Percentiles rank a stretch among this genome's conserved stretches.
Evolutionary conservation across 192 early-diverging fungal genomes (phyloP).

Genomic region (Coemansia sp.): DNA sequence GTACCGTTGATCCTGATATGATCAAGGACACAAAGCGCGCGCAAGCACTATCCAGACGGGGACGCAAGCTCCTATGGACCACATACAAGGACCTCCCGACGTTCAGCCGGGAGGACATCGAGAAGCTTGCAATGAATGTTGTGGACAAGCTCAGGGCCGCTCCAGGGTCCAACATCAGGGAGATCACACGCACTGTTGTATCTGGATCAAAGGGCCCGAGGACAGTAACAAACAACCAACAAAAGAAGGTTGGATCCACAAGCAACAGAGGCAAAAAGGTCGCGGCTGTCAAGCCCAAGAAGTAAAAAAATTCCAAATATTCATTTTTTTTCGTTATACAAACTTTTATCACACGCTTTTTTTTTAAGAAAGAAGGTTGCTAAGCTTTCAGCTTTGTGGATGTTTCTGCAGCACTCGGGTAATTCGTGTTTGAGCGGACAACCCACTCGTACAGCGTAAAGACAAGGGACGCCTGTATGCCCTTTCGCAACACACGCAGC

Average conservation of each 20-base stretch:
- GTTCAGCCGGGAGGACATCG: conserved; percentile 29
- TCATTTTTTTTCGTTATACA: not conserved
- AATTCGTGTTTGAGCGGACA: conserved; percentile 22
- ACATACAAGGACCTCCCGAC: conserved; percentile 48
- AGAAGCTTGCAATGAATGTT: conserved; percentile 34
- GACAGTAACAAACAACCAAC: not conserved
- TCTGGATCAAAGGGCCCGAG: conserved; percentile 4
- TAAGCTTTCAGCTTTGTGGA: conserved; percentile 21
- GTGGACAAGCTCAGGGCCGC: conserved; percentile 27
- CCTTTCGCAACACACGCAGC: conserved; percentile 81
- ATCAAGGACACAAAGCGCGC: conserved; percentile 21
- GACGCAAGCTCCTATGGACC: conserved; percentile 42
- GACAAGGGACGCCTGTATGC: conserved; percentile 81
- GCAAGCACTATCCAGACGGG: conserved; percentile 22
- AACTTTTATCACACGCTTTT: not conserved
- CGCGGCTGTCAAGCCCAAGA: not conserved
- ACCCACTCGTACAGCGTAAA: conserved; percentile 91
- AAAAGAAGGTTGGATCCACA: conserved; percentile 16
- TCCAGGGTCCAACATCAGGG: conserved; percentile 44
- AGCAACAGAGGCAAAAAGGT: not conserved
- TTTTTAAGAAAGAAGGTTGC: not conserved
- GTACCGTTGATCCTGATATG: conserved; percentile 17
- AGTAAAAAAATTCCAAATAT: not conserved
- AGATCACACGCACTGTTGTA: conserved; percentile 37
- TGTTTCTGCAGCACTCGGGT: not conserved